These are phyloP conservation scores for Amorphotheca resinae DNA, from an alignment of 495 filamentous ascomycete genomes.

Conservation along the genomic window DNA sequence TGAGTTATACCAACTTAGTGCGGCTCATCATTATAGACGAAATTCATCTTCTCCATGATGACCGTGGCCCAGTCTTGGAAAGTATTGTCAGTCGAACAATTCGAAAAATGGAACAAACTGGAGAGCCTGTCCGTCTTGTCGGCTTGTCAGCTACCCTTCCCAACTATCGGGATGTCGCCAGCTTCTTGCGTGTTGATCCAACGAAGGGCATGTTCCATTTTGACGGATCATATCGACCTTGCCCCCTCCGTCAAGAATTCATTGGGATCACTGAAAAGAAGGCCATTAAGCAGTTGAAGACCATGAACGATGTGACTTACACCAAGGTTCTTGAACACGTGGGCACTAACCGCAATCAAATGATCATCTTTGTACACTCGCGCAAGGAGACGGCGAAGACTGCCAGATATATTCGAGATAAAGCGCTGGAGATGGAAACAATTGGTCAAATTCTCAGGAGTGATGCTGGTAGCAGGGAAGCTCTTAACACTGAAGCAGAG, in stretches of 20 bases:
- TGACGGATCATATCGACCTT: slow-evolving; percentile 86
- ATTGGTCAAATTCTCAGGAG: slow-evolving; percentile 91
- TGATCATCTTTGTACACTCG: slow-evolving; percentile 98
- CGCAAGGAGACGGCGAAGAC: slow-evolving; percentile 97
- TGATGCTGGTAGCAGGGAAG: slow-evolving; percentile 84
- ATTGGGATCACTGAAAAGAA: slow-evolving; percentile 97
- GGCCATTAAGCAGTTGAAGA: slow-evolving; percentile 96
- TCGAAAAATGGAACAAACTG: slow-evolving; percentile 82
- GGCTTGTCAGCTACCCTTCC: slow-evolving; percentile 91
- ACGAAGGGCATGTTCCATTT: slow-evolving; percentile 87
- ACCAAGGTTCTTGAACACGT: slow-evolving; percentile 97
- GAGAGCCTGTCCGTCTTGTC: slow-evolving; percentile 79
- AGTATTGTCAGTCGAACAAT: slow-evolving; percentile 95
- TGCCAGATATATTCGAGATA: slow-evolving; percentile 88
- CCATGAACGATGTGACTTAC: slow-evolving; percentile 98
- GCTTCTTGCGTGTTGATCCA: slow-evolving; percentile 85
- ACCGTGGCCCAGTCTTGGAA: slow-evolving; percentile 92
- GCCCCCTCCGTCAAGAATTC: slow-evolving; percentile 90
- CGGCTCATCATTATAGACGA: slow-evolving; percentile 94
- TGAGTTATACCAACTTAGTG: slow-evolving; percentile 93
- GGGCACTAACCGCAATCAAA: slow-evolving; percentile 78
- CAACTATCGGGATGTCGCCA: slow-evolving; percentile 94
- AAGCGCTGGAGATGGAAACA: slow-evolving; percentile 88
- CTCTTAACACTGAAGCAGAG: slow-evolving; percentile 73
- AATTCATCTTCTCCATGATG: slow-evolving; percentile 94